Percentiles rank a stretch among this genome's conserved stretches.
phyloP scores from a whole-genome alignment of 768 basidiomycete species.

The Panaeolus papilionaceus region DNA sequence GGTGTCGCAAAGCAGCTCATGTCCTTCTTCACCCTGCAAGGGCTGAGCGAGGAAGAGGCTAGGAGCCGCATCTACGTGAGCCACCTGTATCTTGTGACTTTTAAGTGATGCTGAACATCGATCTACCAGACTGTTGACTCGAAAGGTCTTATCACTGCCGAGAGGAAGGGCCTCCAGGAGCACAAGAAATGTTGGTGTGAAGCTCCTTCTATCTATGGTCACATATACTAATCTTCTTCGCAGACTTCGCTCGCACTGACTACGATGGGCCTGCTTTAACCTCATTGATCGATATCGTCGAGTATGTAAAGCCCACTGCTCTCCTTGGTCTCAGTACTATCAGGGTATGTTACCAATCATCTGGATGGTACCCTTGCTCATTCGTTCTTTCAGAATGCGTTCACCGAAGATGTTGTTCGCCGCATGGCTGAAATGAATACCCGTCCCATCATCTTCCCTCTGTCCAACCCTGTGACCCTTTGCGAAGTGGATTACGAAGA shows the following conservation, averaged over 20 bases:
- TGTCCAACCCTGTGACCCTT: conserved; percentile 74
- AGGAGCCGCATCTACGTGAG: conserved; percentile 69
- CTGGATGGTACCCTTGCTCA: conserved; percentile 4
- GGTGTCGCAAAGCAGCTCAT: conserved; percentile 87
- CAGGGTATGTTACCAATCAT: conserved; percentile 34
- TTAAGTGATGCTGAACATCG: conserved; percentile 22
- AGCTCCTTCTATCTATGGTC: not conserved
- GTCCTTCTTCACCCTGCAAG: conserved; percentile 80
- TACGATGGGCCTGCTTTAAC: conserved; percentile 68
- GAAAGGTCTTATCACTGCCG: conserved; percentile 75
- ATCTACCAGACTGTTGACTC: conserved; percentile 69
- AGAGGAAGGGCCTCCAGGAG: conserved; percentile 69
- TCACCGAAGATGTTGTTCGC: conserved; percentile 65
- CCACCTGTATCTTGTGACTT: conserved; percentile 16
- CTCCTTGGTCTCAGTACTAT: conserved; percentile 77
- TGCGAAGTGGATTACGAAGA: conserved; percentile 67
- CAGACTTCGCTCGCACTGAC: conserved; percentile 77
- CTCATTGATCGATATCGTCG: conserved; percentile 69
- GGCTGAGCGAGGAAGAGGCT: conserved; percentile 71
- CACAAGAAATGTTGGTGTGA: conserved; percentile 70
- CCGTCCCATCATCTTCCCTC: conserved; percentile 83
- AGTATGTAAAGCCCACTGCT: conserved; percentile 77
- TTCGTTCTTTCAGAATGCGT: conserved; percentile 52
- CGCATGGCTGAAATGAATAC: conserved; percentile 68
- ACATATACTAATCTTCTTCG: conserved; percentile 47